phyloP scores from a whole-genome alignment of 148 eudicot genomes.

The Camellia lanceoleosa region DNA sequence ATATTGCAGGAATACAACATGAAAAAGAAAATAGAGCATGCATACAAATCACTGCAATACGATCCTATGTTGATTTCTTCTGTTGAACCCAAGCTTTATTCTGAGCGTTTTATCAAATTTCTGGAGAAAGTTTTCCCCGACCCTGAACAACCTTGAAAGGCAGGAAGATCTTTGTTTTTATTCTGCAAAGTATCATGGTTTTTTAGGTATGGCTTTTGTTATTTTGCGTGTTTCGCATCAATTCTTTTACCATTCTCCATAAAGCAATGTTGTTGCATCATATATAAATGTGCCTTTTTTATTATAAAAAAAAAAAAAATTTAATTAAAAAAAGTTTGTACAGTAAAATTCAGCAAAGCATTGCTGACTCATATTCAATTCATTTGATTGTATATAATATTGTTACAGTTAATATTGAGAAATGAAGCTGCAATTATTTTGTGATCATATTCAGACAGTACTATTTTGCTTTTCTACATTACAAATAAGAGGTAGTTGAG shows the following conservation, averaged over 20 bases:
- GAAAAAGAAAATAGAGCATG: conserved; percentile 78
- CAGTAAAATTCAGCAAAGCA: not conserved
- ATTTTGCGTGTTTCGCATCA: conserved; percentile 7
- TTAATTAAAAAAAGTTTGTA: not conserved
- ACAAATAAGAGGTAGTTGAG: too few relatives aligned
- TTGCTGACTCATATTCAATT: not conserved
- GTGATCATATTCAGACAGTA: not conserved
- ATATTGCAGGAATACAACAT: conserved; percentile 82
- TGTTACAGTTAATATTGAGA: not conserved
- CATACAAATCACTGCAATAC: conserved; percentile 51
- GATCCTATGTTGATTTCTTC: conserved; percentile 77
- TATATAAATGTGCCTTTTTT: not conserved
- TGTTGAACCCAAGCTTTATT: conserved; percentile 64
- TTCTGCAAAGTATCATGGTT: not conserved
- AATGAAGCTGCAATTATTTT: conserved; percentile 7
- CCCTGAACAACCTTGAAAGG: conserved; percentile 32
- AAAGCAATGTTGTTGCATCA: not conserved
- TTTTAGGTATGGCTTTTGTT: not conserved
- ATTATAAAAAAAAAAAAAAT: too few relatives aligned
- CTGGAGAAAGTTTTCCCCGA: conserved; percentile 71
- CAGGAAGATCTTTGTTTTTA: conserved; percentile 4
- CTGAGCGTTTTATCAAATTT: conserved; percentile 64
- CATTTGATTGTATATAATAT: not conserved
- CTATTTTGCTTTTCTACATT: too few relatives aligned
- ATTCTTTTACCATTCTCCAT: conserved; percentile 3